Base-by-base conservation (phyloP, 2,329 filamentous ascomycete genomes). In the Apiospora sp. region DNA sequence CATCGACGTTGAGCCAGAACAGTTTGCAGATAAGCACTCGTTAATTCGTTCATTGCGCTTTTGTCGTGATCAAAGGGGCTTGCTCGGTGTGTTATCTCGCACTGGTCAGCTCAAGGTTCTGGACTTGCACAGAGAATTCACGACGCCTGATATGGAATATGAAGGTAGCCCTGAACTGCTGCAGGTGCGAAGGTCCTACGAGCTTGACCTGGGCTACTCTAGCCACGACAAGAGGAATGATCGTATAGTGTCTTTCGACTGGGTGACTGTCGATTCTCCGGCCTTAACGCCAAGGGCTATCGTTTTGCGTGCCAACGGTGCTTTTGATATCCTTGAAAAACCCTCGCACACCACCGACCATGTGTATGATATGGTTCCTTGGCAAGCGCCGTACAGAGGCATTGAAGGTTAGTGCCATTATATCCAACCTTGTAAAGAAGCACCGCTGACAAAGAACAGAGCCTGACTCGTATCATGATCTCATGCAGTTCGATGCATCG, bases 191-290 rank as follows among this genome's bases (percentile, higher is more conserved):
- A 88, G 84, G 72, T 91, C 90, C 1, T 86, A 89, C 75, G 90
- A 92, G 77, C 87, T 92, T 82, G 89, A 92, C 75, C 87, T 90
- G 68, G 85, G 86, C 24, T 91, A 88, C 75, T 82, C 85, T 37
- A 87, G 89, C 69, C 81, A 84, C 44, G 83, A 84, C 44, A 84
- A 86, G 75, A 87, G 88, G 79, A 86, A 87, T 75, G 88, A 92
- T 71, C 86, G 89, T 27, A 91, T 92, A 44, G 89, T 92, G 10
- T 92, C 90, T 0, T 92, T 92, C 79, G 91, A 92, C 78, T 92
- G 91, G 90, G 83, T 92, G 13, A 91, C 88, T 4, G 83, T 91
- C 67, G 84, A 87, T 14, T 89, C 88, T 4, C 84, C 88, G 4
- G 85, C 86, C 19, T 78, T 91, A 68, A 86, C 86, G 34, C 89